phyloP scores from a whole-genome alignment of 2,329 filamentous ascomycete species.

The Paraconiothyrium brasiliense region DNA sequence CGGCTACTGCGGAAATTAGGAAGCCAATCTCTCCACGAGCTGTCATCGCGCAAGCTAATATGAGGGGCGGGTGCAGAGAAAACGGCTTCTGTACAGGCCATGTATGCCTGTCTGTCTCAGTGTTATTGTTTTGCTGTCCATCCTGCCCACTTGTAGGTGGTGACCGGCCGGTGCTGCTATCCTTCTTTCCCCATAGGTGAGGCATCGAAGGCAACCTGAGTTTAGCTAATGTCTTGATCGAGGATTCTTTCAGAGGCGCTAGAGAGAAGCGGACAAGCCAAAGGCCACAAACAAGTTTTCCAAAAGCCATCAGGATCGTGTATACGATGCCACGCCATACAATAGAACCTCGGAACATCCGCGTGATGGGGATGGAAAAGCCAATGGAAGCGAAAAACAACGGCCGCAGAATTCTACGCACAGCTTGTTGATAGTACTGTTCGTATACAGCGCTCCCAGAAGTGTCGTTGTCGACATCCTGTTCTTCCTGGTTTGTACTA shows the following conservation, averaged over 20 bases:
- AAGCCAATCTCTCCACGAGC: conserved; percentile 84
- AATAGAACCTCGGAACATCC: conserved; percentile 70
- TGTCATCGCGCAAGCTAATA: conserved; percentile 76
- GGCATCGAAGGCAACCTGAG: conserved; percentile 32
- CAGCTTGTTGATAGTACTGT: conserved; percentile 56
- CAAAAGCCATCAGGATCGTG: conserved; percentile 72
- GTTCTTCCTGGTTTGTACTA: background rate
- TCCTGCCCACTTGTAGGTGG: background rate
- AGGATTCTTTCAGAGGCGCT: conserved; percentile 19
- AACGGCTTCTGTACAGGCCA: conserved; percentile 57
- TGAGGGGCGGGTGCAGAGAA: conserved; percentile 72
- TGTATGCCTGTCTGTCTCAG: conserved; percentile 22
- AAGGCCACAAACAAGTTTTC: conserved; percentile 53
- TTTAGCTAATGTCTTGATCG: conserved; percentile 21
- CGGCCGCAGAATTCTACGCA: conserved; percentile 68
- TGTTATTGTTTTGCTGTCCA: background rate
- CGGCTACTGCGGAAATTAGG: conserved; percentile 74
- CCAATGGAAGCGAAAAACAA: conserved; percentile 81
- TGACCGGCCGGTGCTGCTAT: background rate
- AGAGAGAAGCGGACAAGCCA: conserved; percentile 52
- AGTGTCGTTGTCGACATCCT: conserved; percentile 15
- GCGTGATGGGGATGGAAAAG: conserved; percentile 78
- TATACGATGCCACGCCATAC: conserved; percentile 81
- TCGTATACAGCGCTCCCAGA: conserved; percentile 52
- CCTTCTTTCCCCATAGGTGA: conserved; percentile 37